phyloP scores from a whole-genome alignment of 352 stramenopile genomes.

The Pythium utonaiense region DNA sequence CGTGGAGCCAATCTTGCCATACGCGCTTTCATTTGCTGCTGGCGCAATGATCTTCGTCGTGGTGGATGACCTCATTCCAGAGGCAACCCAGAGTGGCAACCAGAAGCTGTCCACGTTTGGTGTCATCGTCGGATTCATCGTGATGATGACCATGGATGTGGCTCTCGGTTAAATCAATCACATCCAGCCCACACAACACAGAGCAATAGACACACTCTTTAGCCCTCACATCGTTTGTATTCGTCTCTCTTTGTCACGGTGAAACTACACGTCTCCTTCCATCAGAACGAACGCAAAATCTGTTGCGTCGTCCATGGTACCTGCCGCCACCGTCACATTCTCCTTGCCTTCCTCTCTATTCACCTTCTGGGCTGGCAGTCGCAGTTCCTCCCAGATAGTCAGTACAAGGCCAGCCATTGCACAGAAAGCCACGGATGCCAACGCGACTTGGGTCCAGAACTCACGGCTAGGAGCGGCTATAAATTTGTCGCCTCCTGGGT shows the following conservation, averaged over 20 bases:
- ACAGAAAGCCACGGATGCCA: slow-evolving; percentile 37
- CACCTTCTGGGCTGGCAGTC: neutral
- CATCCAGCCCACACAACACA: neutral
- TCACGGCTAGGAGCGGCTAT: slow-evolving; percentile 28
- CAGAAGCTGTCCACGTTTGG: slow-evolving; percentile 85
- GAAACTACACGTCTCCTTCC: slow-evolving; percentile 28
- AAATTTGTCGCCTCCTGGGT: slow-evolving; percentile 65
- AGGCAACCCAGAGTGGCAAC: slow-evolving; percentile 86
- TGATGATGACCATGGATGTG: slow-evolving; percentile 92
- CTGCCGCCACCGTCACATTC: neutral
- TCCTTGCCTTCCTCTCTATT: neutral
- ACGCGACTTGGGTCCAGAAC: slow-evolving; percentile 39
- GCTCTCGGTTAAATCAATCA: slow-evolving; percentile 47
- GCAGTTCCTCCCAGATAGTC: slow-evolving; percentile 42
- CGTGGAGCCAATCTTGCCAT: slow-evolving; percentile 86
- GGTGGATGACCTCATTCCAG: slow-evolving; percentile 88
- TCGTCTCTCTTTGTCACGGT: neutral
- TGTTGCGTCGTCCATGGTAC: slow-evolving; percentile 1
- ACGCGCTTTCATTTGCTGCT: slow-evolving; percentile 88
- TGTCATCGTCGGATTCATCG: slow-evolving; percentile 87
- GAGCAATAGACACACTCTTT: slow-evolving; percentile 4
- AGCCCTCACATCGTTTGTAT: slow-evolving; percentile 1
- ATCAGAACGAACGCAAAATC: slow-evolving; percentile 58
- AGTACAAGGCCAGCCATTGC: slow-evolving; percentile 48
- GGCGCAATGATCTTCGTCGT: slow-evolving; percentile 92